Evolutionary conservation across 768 basidiomycete species (phyloP).

Genomic region (Naematelia aurantialba): DNA sequence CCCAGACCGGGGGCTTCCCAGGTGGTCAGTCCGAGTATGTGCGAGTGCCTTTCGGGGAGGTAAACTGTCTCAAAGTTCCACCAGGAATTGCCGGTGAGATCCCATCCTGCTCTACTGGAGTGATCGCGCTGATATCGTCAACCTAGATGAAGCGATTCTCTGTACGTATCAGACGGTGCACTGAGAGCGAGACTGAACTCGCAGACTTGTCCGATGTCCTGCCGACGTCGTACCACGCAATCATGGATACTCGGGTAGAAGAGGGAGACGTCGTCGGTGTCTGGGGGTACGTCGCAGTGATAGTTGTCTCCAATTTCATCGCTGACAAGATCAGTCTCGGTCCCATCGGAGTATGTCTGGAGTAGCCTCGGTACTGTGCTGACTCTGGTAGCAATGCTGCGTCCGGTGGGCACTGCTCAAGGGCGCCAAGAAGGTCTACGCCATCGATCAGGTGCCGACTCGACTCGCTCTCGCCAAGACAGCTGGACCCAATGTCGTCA

Average conservation of each 20-base stretch:
- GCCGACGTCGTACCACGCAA: conserved; percentile 69
- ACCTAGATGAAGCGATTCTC: conserved; percentile 35
- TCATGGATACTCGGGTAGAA: conserved; percentile 69
- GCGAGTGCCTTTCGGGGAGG: conserved; percentile 60
- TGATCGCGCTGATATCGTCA: conserved; percentile 2
- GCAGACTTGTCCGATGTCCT: conserved; percentile 55
- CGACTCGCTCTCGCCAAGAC: conserved; percentile 56
- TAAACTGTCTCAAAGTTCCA: conserved; percentile 69
- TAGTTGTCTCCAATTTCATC: neutral
- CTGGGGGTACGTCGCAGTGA: conserved; percentile 57
- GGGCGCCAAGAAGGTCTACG: conserved; percentile 68
- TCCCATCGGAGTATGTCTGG: conserved; percentile 57
- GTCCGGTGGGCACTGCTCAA: conserved; percentile 64
- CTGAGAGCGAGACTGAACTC: neutral
- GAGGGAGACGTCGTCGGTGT: conserved; percentile 68
- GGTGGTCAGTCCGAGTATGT: conserved; percentile 75
- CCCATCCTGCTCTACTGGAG: neutral
- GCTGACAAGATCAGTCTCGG: conserved; percentile 54
- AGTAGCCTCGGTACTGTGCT: neutral
- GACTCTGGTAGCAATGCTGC: conserved; percentile 52
- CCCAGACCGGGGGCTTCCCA: conserved; percentile 57
- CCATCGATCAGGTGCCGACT: conserved; percentile 62
- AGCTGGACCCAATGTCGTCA: conserved; percentile 54
- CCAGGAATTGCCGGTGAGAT: conserved; percentile 64
- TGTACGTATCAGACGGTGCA: conserved; percentile 19